A percentile compares a stretch with the other conserved stretches of the same genome.
Evolutionary conservation across 2,329 filamentous ascomycete genomes (phyloP).

Genomic region (Zopfia rhizophila): DNA sequence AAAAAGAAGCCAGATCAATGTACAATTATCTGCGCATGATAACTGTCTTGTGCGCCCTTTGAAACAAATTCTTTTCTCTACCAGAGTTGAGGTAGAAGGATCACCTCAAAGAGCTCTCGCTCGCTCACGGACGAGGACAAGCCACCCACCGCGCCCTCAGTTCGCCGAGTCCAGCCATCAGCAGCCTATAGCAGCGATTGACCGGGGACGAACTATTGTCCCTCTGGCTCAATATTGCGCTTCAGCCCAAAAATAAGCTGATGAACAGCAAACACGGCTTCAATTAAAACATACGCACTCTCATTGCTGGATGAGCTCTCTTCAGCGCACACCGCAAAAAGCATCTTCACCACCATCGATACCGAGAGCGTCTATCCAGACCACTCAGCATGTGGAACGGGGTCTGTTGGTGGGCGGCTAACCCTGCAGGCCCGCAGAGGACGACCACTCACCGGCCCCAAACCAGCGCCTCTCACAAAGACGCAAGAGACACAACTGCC

Average conservation of each 20-base stretch:
- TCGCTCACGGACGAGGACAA: too few species aligned
- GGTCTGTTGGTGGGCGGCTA: conserved; percentile 27
- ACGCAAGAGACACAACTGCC: conserved; percentile 19
- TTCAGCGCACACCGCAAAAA: conserved; percentile 16
- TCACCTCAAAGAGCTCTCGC: too few species aligned
- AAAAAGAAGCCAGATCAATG: too few species aligned
- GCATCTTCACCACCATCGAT: conserved; percentile 1
- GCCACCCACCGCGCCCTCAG: too few species aligned
- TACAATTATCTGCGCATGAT: too few species aligned
- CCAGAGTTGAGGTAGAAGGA: too few species aligned
- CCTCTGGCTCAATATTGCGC: too few species aligned
- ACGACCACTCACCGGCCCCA: conserved; percentile 25
- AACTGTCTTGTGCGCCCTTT: too few species aligned
- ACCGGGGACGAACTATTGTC: background rate
- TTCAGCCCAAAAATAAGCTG: background rate
- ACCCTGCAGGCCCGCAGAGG: conserved; percentile 19
- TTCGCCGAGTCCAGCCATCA: too few species aligned
- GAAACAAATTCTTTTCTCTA: too few species aligned
- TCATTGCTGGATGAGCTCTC: conserved; percentile 35
- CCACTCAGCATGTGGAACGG: conserved; percentile 5
- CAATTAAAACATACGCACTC: conserved; percentile 15
- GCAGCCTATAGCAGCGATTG: conserved; percentile 7
- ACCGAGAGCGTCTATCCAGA: conserved; percentile 18
- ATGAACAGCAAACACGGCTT: conserved; percentile 9
- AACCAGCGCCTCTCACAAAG: conserved; percentile 14